phyloP scores from a whole-genome alignment of 345 rosid species.

The Xanthoceras sorbifolium region DNA sequence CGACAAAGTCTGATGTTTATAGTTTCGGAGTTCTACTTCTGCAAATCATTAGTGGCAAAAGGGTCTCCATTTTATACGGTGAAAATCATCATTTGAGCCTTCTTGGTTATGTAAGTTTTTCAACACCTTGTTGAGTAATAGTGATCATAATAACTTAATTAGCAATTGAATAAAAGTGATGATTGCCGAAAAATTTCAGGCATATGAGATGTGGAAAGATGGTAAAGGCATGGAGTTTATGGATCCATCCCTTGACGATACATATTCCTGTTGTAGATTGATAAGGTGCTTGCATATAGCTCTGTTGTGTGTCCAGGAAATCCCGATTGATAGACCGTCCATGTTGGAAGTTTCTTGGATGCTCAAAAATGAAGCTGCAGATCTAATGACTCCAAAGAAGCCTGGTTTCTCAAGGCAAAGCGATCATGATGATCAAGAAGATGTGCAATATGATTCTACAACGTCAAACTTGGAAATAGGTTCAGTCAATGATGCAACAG shows the following conservation, averaged over 20 bases:
- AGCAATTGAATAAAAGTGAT: neutral
- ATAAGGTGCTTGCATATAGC: conserved; percentile 5
- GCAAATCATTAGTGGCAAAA: conserved; percentile 27
- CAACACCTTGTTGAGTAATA: neutral
- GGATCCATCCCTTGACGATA: too few relatives aligned
- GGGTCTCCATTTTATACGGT: conserved; percentile 26
- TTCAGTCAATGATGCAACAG: neutral
- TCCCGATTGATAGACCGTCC: neutral
- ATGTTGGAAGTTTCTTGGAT: neutral
- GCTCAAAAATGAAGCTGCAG: neutral
- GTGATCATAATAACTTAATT: too few relatives aligned
- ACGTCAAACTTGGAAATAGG: neutral
- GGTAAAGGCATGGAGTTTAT: neutral
- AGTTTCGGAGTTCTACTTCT: too few relatives aligned
- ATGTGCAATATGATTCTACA: neutral
- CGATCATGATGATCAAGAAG: too few relatives aligned
- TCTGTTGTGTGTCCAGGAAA: neutral
- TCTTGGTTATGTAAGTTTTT: conserved; percentile 34
- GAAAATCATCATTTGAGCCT: conserved; percentile 21
- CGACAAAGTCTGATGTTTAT: too few relatives aligned
- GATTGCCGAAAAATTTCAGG: neutral
- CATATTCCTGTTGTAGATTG: too few relatives aligned
- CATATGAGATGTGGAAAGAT: neutral
- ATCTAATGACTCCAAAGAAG: neutral
- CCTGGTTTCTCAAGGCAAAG: neutral